phyloP scores from a whole-genome alignment of 768 basidiomycete species.

The Trametes coccinea region DNA sequence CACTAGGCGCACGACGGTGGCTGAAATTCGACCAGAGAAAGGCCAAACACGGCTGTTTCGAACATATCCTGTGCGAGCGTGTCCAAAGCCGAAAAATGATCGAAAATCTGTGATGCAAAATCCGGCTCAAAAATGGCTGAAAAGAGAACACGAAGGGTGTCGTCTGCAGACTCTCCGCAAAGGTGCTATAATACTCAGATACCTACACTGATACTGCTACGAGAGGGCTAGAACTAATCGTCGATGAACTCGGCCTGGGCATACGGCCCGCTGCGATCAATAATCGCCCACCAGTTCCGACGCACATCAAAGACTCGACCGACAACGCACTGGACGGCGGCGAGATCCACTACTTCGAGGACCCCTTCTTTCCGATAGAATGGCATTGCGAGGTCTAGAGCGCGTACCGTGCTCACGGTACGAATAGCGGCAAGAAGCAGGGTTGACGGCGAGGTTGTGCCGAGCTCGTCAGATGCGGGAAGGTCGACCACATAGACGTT shows the following conservation, averaged over 20 bases:
- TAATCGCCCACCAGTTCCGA: slow-evolving; percentile 22
- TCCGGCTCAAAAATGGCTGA: no score
- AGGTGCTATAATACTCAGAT: no score
- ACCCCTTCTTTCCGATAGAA: slow-evolving; percentile 14
- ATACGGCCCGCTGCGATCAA: slow-evolving; percentile 28
- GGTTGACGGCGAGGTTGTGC: neutral
- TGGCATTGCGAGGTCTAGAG: slow-evolving; percentile 17
- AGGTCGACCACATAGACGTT: slow-evolving; percentile 31
- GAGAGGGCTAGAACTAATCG: no score
- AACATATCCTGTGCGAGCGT: no score
- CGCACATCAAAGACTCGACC: slow-evolving; percentile 20
- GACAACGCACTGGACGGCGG: slow-evolving; percentile 27
- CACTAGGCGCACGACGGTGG: no score
- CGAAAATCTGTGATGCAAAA: no score
- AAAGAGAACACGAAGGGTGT: no score
- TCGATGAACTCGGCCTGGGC: neutral
- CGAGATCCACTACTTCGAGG: slow-evolving; percentile 27
- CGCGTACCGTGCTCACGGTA: slow-evolving; percentile 7
- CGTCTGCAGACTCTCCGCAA: no score
- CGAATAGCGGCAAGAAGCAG: slow-evolving; percentile 30
- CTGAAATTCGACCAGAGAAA: no score
- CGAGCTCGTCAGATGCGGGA: neutral
- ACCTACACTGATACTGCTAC: no score
- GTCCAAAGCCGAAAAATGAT: no score
- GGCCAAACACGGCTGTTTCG: no score